These are phyloP conservation scores for Calycina herbarum DNA, from an alignment of 2,329 filamentous ascomycete species.

Conservation along the genomic window DNA sequence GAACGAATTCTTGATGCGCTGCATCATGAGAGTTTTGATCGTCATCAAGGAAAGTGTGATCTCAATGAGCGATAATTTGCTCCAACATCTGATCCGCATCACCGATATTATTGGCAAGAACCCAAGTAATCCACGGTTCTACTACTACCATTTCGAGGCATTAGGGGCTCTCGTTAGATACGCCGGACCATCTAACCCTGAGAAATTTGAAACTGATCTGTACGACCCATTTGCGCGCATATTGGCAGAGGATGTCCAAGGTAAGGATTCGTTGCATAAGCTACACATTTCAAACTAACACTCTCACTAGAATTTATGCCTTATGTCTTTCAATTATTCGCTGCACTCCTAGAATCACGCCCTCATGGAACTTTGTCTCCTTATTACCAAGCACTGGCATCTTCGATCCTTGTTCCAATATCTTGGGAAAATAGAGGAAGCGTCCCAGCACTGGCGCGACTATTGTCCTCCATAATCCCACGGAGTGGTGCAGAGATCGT, in stretches of 20 bases:
- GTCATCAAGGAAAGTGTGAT: slow-evolving; percentile 83
- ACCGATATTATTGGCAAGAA: slow-evolving; percentile 91
- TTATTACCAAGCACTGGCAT: slow-evolving; percentile 77
- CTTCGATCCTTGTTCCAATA: slow-evolving; percentile 74
- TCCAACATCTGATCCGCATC: slow-evolving; percentile 83
- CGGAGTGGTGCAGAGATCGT: slow-evolving; percentile 73
- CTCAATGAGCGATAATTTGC: slow-evolving; percentile 72
- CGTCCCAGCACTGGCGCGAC: slow-evolving; percentile 82
- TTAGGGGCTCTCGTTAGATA: slow-evolving; percentile 83
- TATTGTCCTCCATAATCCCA: slow-evolving; percentile 81
- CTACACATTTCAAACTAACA: not conserved
- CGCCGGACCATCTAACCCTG: slow-evolving; percentile 66
- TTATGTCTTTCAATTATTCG: slow-evolving; percentile 94
- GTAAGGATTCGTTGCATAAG: slow-evolving; percentile 44
- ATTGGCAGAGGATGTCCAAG: slow-evolving; percentile 77
- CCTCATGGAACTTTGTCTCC: slow-evolving; percentile 74
- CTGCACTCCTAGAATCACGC: slow-evolving; percentile 84
- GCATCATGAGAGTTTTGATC: slow-evolving; percentile 95
- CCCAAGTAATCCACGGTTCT: slow-evolving; percentile 95
- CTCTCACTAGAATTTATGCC: slow-evolving; percentile 78
- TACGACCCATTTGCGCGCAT: slow-evolving; percentile 83
- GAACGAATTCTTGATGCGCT: slow-evolving; percentile 98
- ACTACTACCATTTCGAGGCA: slow-evolving; percentile 97
- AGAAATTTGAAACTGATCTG: slow-evolving; percentile 75
- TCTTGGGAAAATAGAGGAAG: slow-evolving; percentile 94